phyloP scores from a whole-genome alignment of 805 yeast species.

The Naumovozyma castellii region DNA sequence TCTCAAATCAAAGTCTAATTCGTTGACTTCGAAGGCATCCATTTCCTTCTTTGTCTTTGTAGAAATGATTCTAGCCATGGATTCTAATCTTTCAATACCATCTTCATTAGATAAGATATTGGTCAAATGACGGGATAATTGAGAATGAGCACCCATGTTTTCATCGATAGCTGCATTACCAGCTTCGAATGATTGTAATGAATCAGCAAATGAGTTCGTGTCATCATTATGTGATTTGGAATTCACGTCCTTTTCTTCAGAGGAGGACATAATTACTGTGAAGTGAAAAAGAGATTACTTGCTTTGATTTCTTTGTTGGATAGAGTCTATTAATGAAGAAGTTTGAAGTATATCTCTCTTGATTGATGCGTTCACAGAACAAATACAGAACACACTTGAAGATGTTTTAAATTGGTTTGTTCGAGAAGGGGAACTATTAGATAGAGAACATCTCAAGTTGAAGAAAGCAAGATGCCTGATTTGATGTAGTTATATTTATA shows the following conservation, averaged over 20 bases:
- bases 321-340: neutral
- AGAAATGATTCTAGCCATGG: constrained; percentile 43
- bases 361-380: too few relatives aligned
- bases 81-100: constrained; percentile 34
- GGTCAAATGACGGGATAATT: constrained; percentile 25
- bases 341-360: too few relatives aligned
- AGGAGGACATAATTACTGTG: constrained; percentile 13
- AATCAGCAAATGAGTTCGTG: constrained; percentile 17
- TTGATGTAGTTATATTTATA: too few relatives aligned
- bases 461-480: too few relatives aligned
- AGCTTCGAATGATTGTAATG: constrained; percentile 17
- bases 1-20: constrained; percentile 40
- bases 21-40: constrained; percentile 35
- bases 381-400: too few relatives aligned
- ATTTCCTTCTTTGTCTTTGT: constrained; percentile 39
- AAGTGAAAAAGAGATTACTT: neutral
- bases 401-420: too few relatives aligned
- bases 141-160: constrained; percentile 18
- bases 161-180: constrained; percentile 12
- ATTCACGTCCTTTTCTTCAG: constrained; percentile 12
- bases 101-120: constrained; percentile 28
- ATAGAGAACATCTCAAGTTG: too few relatives aligned
- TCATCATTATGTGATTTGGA: constrained; percentile 12
- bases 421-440: too few relatives aligned
- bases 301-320: neutral